Evolutionary conservation across 1,284 basidiomycete genomes (phyloP).

Genomic region (Moesziomyces antarcticus): DNA sequence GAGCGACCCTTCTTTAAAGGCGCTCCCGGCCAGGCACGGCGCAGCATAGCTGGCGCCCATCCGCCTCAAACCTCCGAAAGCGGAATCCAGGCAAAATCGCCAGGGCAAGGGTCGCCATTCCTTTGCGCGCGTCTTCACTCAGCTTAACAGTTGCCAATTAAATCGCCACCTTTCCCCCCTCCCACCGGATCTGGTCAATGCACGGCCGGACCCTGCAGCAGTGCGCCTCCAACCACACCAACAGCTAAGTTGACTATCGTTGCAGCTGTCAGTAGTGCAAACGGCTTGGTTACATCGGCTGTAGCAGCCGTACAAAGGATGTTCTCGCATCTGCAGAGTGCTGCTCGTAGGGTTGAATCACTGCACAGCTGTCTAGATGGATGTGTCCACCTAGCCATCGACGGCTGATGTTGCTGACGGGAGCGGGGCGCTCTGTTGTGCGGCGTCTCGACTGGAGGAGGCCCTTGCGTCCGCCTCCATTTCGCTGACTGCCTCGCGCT

Average conservation of each 20-base stretch:
- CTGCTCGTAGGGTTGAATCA: neutral
- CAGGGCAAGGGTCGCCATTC: neutral
- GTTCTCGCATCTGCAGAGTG: too few species aligned
- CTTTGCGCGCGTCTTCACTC: neutral
- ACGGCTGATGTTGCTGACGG: neutral
- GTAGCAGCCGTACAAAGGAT: too few species aligned
- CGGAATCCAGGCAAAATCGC: neutral
- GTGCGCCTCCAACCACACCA: too few species aligned
- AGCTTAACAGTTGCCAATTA: too few species aligned
- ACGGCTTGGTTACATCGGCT: too few species aligned
- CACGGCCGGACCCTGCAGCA: too few species aligned
- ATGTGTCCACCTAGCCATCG: slow-evolving; percentile 22
- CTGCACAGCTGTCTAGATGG: slow-evolving; percentile 13
- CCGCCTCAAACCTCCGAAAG: slow-evolving; percentile 7
- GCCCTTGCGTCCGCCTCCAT: slow-evolving; percentile 10
- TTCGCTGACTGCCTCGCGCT: slow-evolving; percentile 23
- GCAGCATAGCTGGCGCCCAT: too few species aligned
- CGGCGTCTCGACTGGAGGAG: neutral
- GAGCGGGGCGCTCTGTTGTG: neutral
- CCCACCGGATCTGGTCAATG: neutral
- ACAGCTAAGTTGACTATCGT: too few species aligned
- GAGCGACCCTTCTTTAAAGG: slow-evolving; percentile 6
- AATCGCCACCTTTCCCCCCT: neutral
- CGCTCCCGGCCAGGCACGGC: too few species aligned
- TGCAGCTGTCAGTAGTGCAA: too few species aligned